phyloP scores from a whole-genome alignment of 2,329 filamentous ascomycete genomes.

The Hymenoscyphus fructigenus region DNA sequence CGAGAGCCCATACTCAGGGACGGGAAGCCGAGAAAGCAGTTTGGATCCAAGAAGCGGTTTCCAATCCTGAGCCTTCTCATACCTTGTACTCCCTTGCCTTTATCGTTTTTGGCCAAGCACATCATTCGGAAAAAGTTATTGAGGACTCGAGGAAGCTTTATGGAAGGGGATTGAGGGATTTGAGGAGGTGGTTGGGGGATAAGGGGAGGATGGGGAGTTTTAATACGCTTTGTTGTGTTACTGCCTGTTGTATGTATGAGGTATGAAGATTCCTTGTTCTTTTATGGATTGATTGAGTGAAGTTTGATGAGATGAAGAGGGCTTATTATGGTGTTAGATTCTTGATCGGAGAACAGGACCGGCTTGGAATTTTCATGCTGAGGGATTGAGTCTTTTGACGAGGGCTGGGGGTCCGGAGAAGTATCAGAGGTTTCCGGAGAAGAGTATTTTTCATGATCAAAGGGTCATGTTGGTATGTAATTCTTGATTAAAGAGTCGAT shows the following conservation, averaged over 20 bases:
- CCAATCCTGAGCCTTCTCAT: neutral
- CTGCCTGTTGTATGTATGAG: neutral
- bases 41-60: neutral
- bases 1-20: neutral
- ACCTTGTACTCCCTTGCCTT: neutral
- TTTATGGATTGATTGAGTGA: neutral
- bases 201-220: neutral
- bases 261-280: neutral
- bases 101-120: neutral
- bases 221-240: neutral
- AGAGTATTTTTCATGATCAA: neutral
- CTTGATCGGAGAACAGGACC: neutral
- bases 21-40: neutral
- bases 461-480: neutral
- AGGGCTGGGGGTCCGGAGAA: neutral
- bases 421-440: neutral
- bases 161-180: neutral
- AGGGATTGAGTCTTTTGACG: neutral
- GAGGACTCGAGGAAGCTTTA: neutral
- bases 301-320: neutral
- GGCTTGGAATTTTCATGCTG: conserved; percentile 1
- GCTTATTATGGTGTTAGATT: neutral
- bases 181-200: neutral
- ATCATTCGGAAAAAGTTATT: neutral
- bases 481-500: neutral